Conservation (phyloP, 345 rosid species). For the Tarenaya hassleriana region DNA sequence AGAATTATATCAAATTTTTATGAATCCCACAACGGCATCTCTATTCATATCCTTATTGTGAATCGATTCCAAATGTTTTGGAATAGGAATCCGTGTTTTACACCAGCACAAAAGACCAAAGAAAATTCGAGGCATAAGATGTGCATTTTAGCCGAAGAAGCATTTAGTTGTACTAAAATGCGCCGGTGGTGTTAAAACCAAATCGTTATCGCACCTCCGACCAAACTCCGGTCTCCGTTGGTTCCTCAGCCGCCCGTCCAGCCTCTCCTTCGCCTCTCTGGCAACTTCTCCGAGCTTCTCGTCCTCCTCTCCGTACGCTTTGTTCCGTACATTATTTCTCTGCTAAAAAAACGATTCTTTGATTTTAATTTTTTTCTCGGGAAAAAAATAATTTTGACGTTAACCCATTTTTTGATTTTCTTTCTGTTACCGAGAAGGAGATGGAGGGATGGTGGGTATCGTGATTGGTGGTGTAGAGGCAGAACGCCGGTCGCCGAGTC, state of each 20-base stretch:
- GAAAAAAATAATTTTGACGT: too few species aligned
- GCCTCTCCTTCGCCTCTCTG: slow-evolving; percentile 77
- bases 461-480: slow-evolving; percentile 48
- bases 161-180: slow-evolving; percentile 3
- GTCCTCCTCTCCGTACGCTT: slow-evolving; percentile 31
- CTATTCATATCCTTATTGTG: slow-evolving; percentile 25
- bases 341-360: slow-evolving; percentile 18
- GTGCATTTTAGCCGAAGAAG: slow-evolving; percentile 20
- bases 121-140: neutral
- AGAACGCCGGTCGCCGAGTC: slow-evolving; percentile 50
- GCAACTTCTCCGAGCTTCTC: slow-evolving; percentile 59
- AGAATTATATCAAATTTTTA: slow-evolving; percentile 12
- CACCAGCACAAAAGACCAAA: slow-evolving; percentile 18
- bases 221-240: slow-evolving; percentile 29
- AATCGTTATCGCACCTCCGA: slow-evolving; percentile 5
- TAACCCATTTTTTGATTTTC: too few species aligned
- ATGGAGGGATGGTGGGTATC: slow-evolving; percentile 32
- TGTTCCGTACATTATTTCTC: slow-evolving; percentile 29
- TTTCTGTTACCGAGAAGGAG: slow-evolving; percentile 22
- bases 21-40: slow-evolving; percentile 3
- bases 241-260: slow-evolving; percentile 53
- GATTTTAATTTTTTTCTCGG: neutral
- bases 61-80: slow-evolving; percentile 24
- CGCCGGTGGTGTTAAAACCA: slow-evolving; percentile 11
- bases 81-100: neutral